Base-by-base conservation (phyloP, 2,329 filamentous ascomycete species). In the Chaetomium sp. region DNA sequence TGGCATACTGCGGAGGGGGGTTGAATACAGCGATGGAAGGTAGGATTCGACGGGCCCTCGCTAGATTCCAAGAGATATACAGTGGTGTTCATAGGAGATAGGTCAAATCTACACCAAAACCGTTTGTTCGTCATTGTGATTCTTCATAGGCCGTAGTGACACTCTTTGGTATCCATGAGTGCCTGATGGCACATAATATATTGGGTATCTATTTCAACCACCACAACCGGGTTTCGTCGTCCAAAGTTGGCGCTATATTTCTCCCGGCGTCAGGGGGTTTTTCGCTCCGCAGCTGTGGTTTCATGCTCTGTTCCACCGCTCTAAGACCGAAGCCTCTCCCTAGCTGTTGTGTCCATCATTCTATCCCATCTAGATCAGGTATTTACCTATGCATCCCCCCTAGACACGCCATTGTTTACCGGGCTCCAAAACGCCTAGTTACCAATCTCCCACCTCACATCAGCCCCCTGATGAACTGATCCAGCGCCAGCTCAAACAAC, bases 381-480 rank as follows among this genome's bases (percentile, higher is more conserved):
- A 38, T 16, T 16, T n/a, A n/a, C n/a, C n/a, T 42, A 42, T 42
- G 16, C n/a, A 12, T n/a, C 45, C n/a, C 23, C n/a, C 7, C 45
- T 12, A n/a, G n/a, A 3, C n/a, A 47, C 7, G n/a, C 45, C 45
- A 21, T 19, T 47, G n/a, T 35, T 33, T 21, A 12, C 53, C 31
- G 19, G 31, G 6, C 42, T n/a, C 42, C n/a, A 21, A 47, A 47
- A 12, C n/a, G n/a, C 45, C n/a, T 7, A 6, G n/a, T 47, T 23
- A n/a, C 1, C 21, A 9, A 2, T 23, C 7, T 5, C 3, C 45
- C 45, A 23, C 2, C 47, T 84, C 78, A 87, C 79, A 87, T 82
- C 66, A 89, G 77, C 0, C 87, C 85, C 68, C 88, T 84, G 59
- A 95, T 85, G 72, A 95, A 95, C 68, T 91, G 88, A 70, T 95